Conservation (phyloP, 164 flowering plant species). For the Chimonanthus salicifolius region DNA sequence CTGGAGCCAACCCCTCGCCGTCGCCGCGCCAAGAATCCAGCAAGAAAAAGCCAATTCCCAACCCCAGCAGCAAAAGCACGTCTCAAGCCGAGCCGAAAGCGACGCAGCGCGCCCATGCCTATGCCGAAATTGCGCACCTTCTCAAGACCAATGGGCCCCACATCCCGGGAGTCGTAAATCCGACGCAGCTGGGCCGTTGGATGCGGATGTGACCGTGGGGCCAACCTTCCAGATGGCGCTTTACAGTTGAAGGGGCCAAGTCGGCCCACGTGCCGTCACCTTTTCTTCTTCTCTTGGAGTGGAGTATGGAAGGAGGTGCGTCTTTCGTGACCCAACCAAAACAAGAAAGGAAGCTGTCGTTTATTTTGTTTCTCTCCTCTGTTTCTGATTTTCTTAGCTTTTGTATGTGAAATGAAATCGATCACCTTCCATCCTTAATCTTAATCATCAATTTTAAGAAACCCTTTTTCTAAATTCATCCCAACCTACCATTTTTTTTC, state of each 20-base stretch:
- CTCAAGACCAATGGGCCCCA: conserved; percentile 69
- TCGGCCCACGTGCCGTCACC: no score
- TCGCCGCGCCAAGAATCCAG: neutral
- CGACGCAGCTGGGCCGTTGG: conserved; percentile 73
- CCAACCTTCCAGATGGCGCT: neutral
- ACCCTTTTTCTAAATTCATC: no score
- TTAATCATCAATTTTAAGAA: no score
- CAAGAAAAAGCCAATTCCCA: neutral
- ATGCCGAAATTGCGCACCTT: conserved; percentile 59
- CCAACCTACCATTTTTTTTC: no score
- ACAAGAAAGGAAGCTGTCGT: no score
- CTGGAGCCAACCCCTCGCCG: conserved; percentile 15
- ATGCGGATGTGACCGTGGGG: conserved; percentile 41
- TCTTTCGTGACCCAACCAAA: neutral
- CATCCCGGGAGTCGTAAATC: conserved; percentile 70
- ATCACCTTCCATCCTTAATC: no score
- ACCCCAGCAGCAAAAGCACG: neutral
- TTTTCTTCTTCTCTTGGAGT: no score
- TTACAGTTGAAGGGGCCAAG: no score
- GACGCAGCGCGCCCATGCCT: conserved; percentile 19
- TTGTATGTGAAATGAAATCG: no score
- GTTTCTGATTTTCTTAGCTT: no score
- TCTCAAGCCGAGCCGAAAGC: neutral
- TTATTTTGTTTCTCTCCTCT: no score
- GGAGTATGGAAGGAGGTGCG: neutral